phyloP scores from a whole-genome alignment of 129 eudicot genomes.

The Silybum marianum region DNA sequence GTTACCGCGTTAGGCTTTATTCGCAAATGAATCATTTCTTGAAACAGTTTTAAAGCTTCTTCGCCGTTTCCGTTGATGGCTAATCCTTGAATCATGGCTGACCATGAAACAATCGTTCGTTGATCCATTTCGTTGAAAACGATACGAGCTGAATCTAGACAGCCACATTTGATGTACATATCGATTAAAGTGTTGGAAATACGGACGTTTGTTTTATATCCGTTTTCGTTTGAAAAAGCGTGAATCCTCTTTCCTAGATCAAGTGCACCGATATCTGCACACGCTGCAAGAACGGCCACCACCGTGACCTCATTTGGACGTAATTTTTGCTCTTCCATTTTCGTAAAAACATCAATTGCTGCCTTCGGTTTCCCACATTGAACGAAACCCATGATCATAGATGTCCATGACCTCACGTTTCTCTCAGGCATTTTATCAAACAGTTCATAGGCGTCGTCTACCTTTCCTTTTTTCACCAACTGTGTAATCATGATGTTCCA shows the following conservation, averaged over 20 bases:
- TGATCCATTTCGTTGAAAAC: constrained; percentile 44
- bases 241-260: constrained; percentile 50
- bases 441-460: constrained; percentile 43
- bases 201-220: constrained; percentile 36
- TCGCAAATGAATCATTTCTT: constrained; percentile 37
- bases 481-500: constrained; percentile 80
- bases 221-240: constrained; percentile 37
- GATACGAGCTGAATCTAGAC: constrained; percentile 39
- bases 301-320: constrained; percentile 51
- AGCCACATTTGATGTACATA: constrained; percentile 70
- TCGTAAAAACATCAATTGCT: constrained; percentile 37
- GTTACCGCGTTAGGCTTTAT: constrained; percentile 50
- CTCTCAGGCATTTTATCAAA: constrained; percentile 43
- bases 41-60: constrained; percentile 42
- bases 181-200: constrained; percentile 54
- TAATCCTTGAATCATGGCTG: constrained; percentile 59
- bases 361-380: constrained; percentile 40
- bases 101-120: constrained; percentile 43
- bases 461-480: constrained; percentile 45
- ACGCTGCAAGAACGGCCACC: constrained; percentile 52
- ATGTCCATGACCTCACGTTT: constrained; percentile 48
- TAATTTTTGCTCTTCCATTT: constrained; percentile 38
- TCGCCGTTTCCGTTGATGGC: constrained; percentile 49
- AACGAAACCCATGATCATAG: constrained; percentile 56
- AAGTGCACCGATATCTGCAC: constrained; percentile 48